Conservation (phyloP, 495 filamentous ascomycete genomes). For the Tuber brumale region DNA sequence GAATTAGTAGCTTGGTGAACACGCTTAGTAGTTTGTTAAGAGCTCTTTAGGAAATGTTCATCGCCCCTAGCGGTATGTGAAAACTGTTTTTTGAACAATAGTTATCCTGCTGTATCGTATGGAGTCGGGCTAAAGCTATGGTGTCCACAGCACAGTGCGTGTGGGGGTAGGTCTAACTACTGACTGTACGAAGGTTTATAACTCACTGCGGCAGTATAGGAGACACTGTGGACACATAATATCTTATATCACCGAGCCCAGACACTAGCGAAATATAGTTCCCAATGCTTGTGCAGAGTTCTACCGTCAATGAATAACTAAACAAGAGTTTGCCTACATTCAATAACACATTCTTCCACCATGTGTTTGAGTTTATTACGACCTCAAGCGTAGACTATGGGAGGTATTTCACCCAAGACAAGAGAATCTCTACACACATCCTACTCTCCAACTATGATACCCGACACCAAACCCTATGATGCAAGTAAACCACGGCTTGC, state of each 20-base stretch:
- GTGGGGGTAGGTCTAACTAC: not conserved
- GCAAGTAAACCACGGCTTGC: not conserved
- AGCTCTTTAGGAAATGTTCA: not conserved
- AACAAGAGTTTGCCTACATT: not conserved
- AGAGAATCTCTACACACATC: not conserved
- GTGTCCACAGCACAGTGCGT: not conserved
- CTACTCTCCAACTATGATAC: not conserved
- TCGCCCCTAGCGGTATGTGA: not conserved
- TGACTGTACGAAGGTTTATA: not conserved
- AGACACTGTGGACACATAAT: not conserved
- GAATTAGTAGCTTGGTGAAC: constrained; percentile 15
- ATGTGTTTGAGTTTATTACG: not conserved
- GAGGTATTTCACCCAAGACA: not conserved
- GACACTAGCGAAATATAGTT: not conserved
- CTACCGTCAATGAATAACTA: not conserved
- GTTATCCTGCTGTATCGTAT: not conserved
- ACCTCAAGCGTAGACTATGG: not conserved
- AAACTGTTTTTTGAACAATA: not conserved
- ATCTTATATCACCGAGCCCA: not conserved
- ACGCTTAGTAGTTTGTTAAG: not conserved
- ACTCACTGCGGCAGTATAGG: not conserved
- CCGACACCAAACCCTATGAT: not conserved
- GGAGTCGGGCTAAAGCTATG: not conserved
- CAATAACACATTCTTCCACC: not conserved
- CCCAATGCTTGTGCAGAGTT: not conserved